Evolutionary conservation across 169 alveolate species (phyloP), one percentile per base, ranked within the genome.

Genomic region (Plasmodium gaboni): DNA sequence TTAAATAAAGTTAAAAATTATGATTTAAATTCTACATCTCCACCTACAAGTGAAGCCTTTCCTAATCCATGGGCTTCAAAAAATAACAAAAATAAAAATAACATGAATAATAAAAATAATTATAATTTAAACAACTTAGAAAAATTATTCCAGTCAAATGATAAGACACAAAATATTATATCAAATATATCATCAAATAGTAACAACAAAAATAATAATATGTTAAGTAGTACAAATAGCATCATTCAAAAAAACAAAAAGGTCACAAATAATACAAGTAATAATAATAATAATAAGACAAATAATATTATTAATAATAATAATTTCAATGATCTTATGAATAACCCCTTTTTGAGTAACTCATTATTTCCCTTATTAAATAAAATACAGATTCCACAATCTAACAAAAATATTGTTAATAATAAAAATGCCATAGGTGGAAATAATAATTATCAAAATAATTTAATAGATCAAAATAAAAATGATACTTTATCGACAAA

Each of bases 61-160:
- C 91, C 91, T 1, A 83, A 83, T 61, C 91, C 91, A 26, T 83
- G 91, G 91, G 85, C 85, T 3, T 68, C 91, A 22, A 83, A 83
- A 69, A 85, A 83, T 12, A 50, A 32, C 4, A 65, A 80, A 53
- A 69, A 69, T 26, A 17, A 44, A 57, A 59, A 59, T 15, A 59
- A 2, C 5, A 26, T n/a, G 15, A 70, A 83, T 28, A 72, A 68
- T 3, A 65, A 80, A 53, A 69, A 69, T 26, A 17, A 44, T 42
- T 46, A 59, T 15, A 59, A 7, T 12, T 28, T n/a, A 32, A 70
- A 83, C 7, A 65, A 70, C 7, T 26, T 83, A 12, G 64, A 69
- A 13, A 83, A 69, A 69, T 70, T 44, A 9, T 63, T 67, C 24
- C 74, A 22, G 9, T n/a, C 46, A 50, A 70, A 69, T 63, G 70